Percentiles rank a stretch among this genome's conserved stretches.
These are phyloP conservation scores for Phlegmacium glaucopus DNA, from an alignment of 768 basidiomycete genomes.

Conservation along the genomic window DNA sequence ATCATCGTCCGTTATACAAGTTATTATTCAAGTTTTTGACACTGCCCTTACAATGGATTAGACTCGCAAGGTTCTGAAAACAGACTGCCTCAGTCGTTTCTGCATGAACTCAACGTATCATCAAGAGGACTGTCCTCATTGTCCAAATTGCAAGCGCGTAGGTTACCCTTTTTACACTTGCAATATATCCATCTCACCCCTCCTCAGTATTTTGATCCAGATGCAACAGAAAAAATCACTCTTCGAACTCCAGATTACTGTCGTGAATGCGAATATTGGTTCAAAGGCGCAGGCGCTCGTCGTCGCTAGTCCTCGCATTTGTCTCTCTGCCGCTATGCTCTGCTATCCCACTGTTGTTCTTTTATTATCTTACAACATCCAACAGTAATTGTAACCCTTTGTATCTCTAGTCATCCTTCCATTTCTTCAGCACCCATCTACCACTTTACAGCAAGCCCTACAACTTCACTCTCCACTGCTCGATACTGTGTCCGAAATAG, in stretches of 20 bases:
- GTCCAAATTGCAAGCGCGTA: conserved; percentile 44
- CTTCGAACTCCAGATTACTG: conserved; percentile 51
- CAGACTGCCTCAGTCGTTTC: conserved; percentile 50
- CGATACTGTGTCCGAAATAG: conserved; percentile 78
- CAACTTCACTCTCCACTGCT: conserved; percentile 82
- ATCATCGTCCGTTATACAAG: conserved; percentile 46
- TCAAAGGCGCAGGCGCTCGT: conserved; percentile 42
- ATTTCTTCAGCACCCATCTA: conserved; percentile 23
- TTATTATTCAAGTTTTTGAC: no score
- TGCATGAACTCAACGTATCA: conserved; percentile 36
- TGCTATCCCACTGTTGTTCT: background rate
- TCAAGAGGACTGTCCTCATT: conserved; percentile 31
- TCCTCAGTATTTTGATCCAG: conserved; percentile 67
- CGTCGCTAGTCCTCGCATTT: conserved; percentile 27
- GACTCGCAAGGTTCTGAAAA: conserved; percentile 48
- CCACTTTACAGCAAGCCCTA: conserved; percentile 77
- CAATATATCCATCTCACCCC: conserved; percentile 6
- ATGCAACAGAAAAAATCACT: conserved; percentile 59
- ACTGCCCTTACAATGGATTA: conserved; percentile 19
- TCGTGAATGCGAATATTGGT: conserved; percentile 57
- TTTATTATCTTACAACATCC: background rate
- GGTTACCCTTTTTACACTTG: conserved; percentile 14
- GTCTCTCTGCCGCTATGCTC: conserved; percentile 1
- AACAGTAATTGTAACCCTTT: conserved; percentile 6
- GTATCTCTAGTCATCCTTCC: conserved; percentile 4